Evolutionary conservation across 345 rosid species (phyloP), one percentile per base, ranked within the genome.

Genomic region (Salix koriyanagi): DNA sequence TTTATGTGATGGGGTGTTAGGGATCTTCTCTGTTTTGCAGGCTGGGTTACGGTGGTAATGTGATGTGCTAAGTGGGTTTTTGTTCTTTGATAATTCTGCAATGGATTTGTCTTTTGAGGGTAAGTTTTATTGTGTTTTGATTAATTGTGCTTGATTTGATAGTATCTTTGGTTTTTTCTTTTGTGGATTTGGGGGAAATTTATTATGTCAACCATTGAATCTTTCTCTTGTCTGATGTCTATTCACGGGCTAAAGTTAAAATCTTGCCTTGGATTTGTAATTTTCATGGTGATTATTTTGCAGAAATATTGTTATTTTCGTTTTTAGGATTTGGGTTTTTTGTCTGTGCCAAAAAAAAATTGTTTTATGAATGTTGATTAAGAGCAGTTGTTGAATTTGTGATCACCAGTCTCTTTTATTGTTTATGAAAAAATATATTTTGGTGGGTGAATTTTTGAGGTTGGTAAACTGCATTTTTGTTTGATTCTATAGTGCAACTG

Each of bases 41-140:
- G 80, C 73, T 75, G 79, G 83, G 78, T 71, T 83, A 79, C 70
- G 82, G 67, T 83, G 61, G 84, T 69, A 89, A 85, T 87, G 88
- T 85, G 82, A 84, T 82, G 80, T 64, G 71, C 85, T 66, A 78
- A 69, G 10, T 50, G 68, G 76, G 78, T 72, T 72, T 41, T 71
- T 25, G 19, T 80, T 71, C 32, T 62, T 73, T 50, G n/a, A 11
- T 69, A 39, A 50, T 76, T 75, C 74, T 75, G 67, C 71, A 58
- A 82, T 83, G 75, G 89, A 86, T 80, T 79, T 79, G 46, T 74
- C 89, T 67, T 72, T 82, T 70, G 77, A 74, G 71, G 84, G 79
- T 85, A 79, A 32, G 30, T 21, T 32, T 30, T 1, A 4, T 44
- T 52, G 36, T 30, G 26, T 32, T 67, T 12, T 13, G 15, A 36